Base-by-base conservation (phyloP, 805 yeast genomes). In the Hagleromyces aurorensis region DNA sequence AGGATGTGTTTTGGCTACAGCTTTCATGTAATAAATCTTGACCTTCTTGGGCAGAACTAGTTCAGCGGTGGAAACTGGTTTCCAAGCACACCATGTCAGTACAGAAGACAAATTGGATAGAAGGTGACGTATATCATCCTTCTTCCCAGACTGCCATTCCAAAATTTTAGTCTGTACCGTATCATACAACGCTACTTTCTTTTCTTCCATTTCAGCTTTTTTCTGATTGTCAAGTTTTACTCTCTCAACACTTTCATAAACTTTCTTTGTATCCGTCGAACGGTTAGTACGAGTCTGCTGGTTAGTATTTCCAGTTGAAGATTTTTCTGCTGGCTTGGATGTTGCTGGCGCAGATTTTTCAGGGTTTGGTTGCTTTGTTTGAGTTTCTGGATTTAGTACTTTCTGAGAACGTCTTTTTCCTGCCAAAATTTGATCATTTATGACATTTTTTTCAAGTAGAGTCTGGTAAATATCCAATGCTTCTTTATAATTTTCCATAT, bases 21-120 rank as follows among this genome's bases (percentile, higher is more conserved):
- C 85, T 55, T 80, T 83, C 86, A 91, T 76, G 23, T 91, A 91
- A 12, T 66, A 65, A 20, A 89, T 62, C 53, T 89, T 89, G 21
- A 86, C 96, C 52, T 82, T 86, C 45, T 86, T 87, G 12, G 94
- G 89, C 40, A 87, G 62, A 36, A 91, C 91, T 36, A 91, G 62
- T 33, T 89, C 96, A 4, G 78, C 67, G 48, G 79, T 55, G 1
- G 75, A 54, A 4, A 86, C 77, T 11, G 69, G 63, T 39, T 69
- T 69, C 93, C 91, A 82, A 21, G 70, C 68, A 25, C 68, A 73
- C 8, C 82, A 75, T 75, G 83, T 75, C 9, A 91, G 57, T 11
- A 91, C 67, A 2, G 59, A 55, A 20, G 82, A 76, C 33, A 91
- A 59, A 3, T 85, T 69, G 2, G 85, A 67, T 18, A 91, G 62